Percentiles rank a stretch among this genome's conserved stretches.
Conservation (phyloP, 139 green algal genomes). For the Micractinium conductrix region DNA sequence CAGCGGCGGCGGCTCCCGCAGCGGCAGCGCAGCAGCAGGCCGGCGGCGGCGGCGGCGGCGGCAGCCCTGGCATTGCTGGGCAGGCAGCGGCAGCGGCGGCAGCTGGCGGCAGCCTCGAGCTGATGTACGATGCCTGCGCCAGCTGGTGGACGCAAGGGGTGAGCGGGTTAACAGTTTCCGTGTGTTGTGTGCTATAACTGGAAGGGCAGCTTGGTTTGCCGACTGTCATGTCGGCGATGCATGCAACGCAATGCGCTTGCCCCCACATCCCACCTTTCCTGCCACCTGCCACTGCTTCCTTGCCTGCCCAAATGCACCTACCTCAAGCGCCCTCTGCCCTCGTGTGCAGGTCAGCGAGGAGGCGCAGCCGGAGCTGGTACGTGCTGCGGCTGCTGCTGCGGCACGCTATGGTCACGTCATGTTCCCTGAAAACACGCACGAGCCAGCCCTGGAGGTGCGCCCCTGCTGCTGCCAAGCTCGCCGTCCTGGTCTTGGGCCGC, state of each 20-base stretch:
- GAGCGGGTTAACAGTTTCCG: no score
- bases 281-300: no score
- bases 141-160: slow-evolving; percentile 98
- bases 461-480: no score
- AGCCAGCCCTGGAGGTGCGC: slow-evolving; percentile 61
- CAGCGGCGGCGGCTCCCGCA: neutral
- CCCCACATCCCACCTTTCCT: no score
- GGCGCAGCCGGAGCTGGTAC: slow-evolving; percentile 71
- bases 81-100: neutral
- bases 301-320: no score
- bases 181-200: neutral
- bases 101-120: slow-evolving; percentile 34
- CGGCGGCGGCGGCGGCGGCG: slow-evolving; percentile 1
- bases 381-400: slow-evolving; percentile 68
- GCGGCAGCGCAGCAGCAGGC: neutral
- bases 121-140: slow-evolving; percentile 87
- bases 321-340: neutral
- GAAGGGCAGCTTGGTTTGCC: neutral
- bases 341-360: slow-evolving; percentile 52
- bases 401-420: slow-evolving; percentile 96
- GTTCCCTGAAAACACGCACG: slow-evolving; percentile 85
- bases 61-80: neutral
- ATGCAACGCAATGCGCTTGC: no score
- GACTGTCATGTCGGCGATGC: no score
- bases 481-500: no score